Base-by-base conservation (phyloP, 257 asterid genomes). In the Ehretia macrophylla region DNA sequence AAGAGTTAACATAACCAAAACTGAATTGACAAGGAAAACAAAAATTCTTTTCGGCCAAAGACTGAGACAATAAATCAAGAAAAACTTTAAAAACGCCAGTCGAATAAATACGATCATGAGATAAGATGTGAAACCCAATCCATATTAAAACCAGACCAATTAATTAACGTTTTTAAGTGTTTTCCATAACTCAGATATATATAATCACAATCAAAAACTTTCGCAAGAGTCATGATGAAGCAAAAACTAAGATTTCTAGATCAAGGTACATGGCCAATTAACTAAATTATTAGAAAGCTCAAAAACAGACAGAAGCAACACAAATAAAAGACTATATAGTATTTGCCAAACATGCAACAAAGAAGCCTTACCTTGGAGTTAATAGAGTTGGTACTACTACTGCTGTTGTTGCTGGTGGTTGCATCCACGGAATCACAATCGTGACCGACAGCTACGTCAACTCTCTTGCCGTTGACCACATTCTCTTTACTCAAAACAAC, bases 361-460 rank as follows among this genome's bases (percentile, higher is more conserved):
- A 55, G 38, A 62, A 59, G 50, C 5, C 78, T 72, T 5, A 83
- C 96, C 88, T 81, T 70, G 10, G 75, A 58, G 62, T n/a, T 60
- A 14, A 72, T 63, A 49, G 77, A 73, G 71, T 58, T 68, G 79
- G 80, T 57, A 68, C 67, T 65, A n/a, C 67, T 64, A 18, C 68
- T 71, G 23, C 51, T 65, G 16, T 57, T 69, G 46, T 62, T 45
- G 67, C 57, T 44, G 47, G 73, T 47, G 8, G 84, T 69, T 51
- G 80, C 59, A 45, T 71, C 74, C 37, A 32, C 11, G 16, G 88
- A 64, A 70, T 70, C 83, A 75, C 32, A 79, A 58, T 60, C 78
- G 73, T 39, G 81, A 19, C 68, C 82, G 81, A 68, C 77, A 17
- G 63, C n/a, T 44, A 9, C 83, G 66, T 55, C 76, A 35, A 21